Conservation (phyloP, 108 stramenopile species). For the Schizochytrium sp. region DNA sequence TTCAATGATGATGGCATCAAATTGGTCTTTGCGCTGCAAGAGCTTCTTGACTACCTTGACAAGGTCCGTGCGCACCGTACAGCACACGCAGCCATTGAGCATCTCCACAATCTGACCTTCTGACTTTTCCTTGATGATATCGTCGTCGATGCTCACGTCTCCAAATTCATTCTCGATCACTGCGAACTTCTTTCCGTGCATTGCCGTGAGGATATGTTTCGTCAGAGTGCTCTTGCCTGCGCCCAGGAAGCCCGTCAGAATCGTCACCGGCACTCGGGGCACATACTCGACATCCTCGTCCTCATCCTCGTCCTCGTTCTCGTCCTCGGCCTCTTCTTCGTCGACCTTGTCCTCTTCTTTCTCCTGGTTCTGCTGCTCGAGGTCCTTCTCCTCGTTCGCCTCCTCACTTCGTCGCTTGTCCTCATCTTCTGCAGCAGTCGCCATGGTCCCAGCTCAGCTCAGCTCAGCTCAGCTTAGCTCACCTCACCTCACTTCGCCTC, state of each 20-base stretch:
- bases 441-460: neutral
- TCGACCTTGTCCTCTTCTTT: neutral
- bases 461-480: too few relatives aligned
- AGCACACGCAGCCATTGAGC: conserved; percentile 60
- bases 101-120: conserved; percentile 46
- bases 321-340: neutral
- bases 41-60: conserved; percentile 68
- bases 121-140: conserved; percentile 46
- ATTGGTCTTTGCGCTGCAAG: conserved; percentile 47
- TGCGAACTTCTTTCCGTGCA: conserved; percentile 72
- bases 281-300: neutral
- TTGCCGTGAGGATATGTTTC: conserved; percentile 61
- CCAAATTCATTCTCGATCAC: conserved; percentile 83
- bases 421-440: neutral
- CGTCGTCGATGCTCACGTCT: conserved; percentile 80
- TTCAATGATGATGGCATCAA: conserved; percentile 88
- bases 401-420: neutral
- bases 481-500: too few relatives aligned
- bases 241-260: conserved; percentile 54
- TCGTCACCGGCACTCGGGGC: conserved; percentile 42
- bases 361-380: neutral
- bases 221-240: conserved; percentile 62
- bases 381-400: neutral
- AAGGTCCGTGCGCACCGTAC: conserved; percentile 53
- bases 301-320: neutral